Base-by-base conservation (phyloP, 345 rosid genomes). In the Hypericum androsaemum region DNA sequence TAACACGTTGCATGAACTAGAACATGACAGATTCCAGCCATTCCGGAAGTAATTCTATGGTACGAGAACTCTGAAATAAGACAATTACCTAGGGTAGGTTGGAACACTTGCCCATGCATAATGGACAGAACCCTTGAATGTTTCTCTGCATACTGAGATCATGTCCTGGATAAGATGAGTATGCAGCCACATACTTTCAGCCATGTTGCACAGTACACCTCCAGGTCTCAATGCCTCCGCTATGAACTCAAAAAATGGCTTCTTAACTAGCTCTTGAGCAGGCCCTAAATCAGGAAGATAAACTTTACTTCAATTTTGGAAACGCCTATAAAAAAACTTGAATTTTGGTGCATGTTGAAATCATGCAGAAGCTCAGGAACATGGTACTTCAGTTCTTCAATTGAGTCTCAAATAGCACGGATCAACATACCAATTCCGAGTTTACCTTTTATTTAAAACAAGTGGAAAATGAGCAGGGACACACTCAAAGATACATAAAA, bases 111-210 rank as follows among this genome's bases (percentile, higher is more conserved):
- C 65, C 97, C 98, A 92, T 7, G 97, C 98, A 71, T 92, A 92
- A 22, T 74, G 85, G 32, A 92, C 90, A 63, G 85, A 79, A 45
- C 78, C 94, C 64, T 78, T 88, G 72, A 92, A 92, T 53, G 77
- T 83, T 69, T 80, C 86, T 17, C 62, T 70, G 56, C 97, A 88
- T 36, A 80, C 70, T 17, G 81, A 64, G 48, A 92, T 71, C 88
- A 88, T 81, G 49, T 82, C 90, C 69, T 92, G 71, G 54, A 92
- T 81, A 56, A 92, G 86, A 75, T 92, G 96, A 6, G 96, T 88
- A 64, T 88, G 98, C 15, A 92, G 98, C 98, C 98, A 88, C 88
- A 88, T 81, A 62, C 98, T 88, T 69, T 92, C 96, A 5, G 96
- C 94, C 97, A 88, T 85, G 77, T 85, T 92, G 68, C 94, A 92